Percentiles rank a stretch among this genome's conserved stretches.
Evolutionary conservation across 202 grass and related monocot species (phyloP).

Genomic region (Setaria viridis): DNA sequence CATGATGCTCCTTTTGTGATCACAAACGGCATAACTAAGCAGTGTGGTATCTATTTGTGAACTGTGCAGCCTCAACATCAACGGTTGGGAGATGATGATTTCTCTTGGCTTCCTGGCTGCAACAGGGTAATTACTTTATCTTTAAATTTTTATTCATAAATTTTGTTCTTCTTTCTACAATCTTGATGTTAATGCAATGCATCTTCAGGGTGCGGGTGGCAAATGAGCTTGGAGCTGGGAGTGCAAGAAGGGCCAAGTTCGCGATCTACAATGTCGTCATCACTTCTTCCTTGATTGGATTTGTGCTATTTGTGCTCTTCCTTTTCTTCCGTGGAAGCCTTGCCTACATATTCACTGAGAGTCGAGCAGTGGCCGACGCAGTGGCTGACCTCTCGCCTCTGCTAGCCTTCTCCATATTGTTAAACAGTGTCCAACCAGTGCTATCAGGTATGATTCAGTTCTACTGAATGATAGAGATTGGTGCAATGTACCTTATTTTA

Average conservation of each 20-base stretch:
- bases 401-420: constrained; percentile 77
- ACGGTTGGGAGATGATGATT: constrained; percentile 97
- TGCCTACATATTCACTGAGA: constrained; percentile 77
- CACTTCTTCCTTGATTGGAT: constrained; percentile 43
- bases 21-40: neutral
- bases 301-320: constrained; percentile 54
- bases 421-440: constrained; percentile 91
- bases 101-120: constrained; percentile 69
- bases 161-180: neutral
- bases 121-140: constrained; percentile 56
- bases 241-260: constrained; percentile 67
- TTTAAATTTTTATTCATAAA: neutral
- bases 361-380: constrained; percentile 50
- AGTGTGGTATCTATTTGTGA: neutral
- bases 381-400: constrained; percentile 71
- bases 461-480: neutral
- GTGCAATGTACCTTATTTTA: neutral
- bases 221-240: constrained; percentile 85
- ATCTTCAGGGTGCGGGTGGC: constrained; percentile 70
- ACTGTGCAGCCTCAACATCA: constrained; percentile 80
- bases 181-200: constrained; percentile 1
- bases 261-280: constrained; percentile 61
- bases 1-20: neutral
- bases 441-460: constrained; percentile 65
- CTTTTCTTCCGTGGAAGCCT: constrained; percentile 64